Evolutionary conservation across 805 yeast species (phyloP), one percentile per base, ranked within the genome.

Genomic region (Candida morakotiae): DNA sequence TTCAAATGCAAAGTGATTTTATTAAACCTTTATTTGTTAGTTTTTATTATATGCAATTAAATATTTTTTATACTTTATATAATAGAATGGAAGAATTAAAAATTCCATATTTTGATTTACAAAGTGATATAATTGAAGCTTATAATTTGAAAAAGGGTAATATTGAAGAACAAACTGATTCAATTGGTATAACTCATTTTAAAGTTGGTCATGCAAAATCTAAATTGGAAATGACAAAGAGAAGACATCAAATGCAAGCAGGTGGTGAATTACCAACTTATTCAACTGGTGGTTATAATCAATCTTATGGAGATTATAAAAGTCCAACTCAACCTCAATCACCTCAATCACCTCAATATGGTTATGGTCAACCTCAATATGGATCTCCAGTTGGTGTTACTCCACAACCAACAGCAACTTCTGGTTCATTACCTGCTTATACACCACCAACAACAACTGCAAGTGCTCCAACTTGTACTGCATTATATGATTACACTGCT

Each of bases 31-130:
- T 93, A 52, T 93, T 93, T 65, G 93, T 91, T 52, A 83, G 94
- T 38, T 82, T 93, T 62, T 93, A 93, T 66, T 93, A 80, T 72
- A 93, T 93, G 98, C 98, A 93, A 69, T 76, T 93, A 69, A 93
- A 93, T 68, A 87, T 93, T 40, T 93, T 89, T 62, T 93, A 93
- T 73, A 88, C 96, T 1, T 70, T 93, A 44, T 89, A 86, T 69
- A 83, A 75, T 55, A 77, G 85, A 52, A 86, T 91, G 87, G 96
- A 91, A 64, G 95, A 87, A 56, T 81, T 91, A 85, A 88, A 93
- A 67, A 93, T 93, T 48, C 96, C 97, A 11, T 93, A 93, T 65
- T 93, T 93, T 62, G 95, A 93, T 58, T 70, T 93, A 55, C 70
- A 77, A 35, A 73, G 85, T 31, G 98, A 88, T 57, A 85, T 93